phyloP scores from a whole-genome alignment of 2,329 filamentous ascomycete species.

The Curvularia hawaiiensis region DNA sequence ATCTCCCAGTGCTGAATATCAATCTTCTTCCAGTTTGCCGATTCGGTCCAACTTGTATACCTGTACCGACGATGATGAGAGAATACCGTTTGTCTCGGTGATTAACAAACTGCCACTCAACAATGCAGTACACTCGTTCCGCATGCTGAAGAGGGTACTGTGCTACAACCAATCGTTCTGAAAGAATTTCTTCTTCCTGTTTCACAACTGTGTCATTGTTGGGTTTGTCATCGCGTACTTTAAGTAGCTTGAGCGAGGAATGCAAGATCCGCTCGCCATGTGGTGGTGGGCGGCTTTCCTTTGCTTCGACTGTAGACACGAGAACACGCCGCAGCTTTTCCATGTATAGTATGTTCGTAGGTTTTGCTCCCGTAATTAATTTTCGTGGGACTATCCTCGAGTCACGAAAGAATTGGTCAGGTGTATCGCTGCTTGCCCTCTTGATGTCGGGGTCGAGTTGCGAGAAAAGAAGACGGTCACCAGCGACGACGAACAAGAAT shows the following conservation, averaged over 20 bases:
- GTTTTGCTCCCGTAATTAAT: slow-evolving; percentile 31
- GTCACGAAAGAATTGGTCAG: slow-evolving; percentile 3
- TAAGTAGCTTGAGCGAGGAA: slow-evolving; percentile 41
- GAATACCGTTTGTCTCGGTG: slow-evolving; percentile 61
- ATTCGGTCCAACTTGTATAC: slow-evolving; percentile 22
- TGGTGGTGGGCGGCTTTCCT: slow-evolving; percentile 38
- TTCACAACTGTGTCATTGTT: slow-evolving; percentile 28
- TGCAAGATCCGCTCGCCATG: slow-evolving; percentile 45
- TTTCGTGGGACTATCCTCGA: slow-evolving; percentile 35
- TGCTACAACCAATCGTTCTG: slow-evolving; percentile 50
- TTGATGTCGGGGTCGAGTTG: slow-evolving; percentile 50
- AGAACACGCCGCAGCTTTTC: slow-evolving; percentile 53
- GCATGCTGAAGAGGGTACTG: slow-evolving; percentile 62
- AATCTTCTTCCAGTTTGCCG: slow-evolving; percentile 37
- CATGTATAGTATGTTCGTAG: slow-evolving; percentile 52
- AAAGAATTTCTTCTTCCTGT: slow-evolving; percentile 22
- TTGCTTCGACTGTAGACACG: slow-evolving; percentile 51
- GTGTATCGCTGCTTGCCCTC: slow-evolving; percentile 12
- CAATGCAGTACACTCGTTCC: slow-evolving; percentile 65
- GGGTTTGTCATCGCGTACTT: slow-evolving; percentile 26
- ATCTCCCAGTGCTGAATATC: slow-evolving; percentile 35
- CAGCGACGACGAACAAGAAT: slow-evolving; percentile 55
- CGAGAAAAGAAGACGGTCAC: slow-evolving; percentile 55
- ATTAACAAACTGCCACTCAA: slow-evolving; percentile 67
- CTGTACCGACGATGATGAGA: slow-evolving; percentile 66